A percentile compares a stretch with the other conserved stretches of the same genome.
phyloP scores from a whole-genome alignment of 306 rosid genomes.

The Biancaea sappan region DNA sequence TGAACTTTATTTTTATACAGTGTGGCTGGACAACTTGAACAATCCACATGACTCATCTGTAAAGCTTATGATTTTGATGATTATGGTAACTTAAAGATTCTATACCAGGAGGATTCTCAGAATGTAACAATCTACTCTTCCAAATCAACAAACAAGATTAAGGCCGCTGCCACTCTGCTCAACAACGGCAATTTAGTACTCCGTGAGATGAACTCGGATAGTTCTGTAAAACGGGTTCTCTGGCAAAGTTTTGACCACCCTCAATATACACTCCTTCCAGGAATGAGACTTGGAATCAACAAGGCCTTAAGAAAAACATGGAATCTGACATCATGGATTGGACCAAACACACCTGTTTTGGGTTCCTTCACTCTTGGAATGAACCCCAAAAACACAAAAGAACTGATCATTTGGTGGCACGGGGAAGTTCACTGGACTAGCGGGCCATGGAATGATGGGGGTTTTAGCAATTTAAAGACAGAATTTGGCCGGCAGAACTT shows the following conservation, averaged over 20 bases:
- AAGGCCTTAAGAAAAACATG: too few relatives aligned
- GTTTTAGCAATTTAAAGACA: background rate
- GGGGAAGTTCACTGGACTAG: background rate
- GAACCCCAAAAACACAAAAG: background rate
- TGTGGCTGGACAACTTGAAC: background rate
- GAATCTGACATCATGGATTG: too few relatives aligned
- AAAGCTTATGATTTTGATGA: slow-evolving; percentile 30
- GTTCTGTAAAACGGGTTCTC: too few relatives aligned
- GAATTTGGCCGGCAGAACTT: background rate
- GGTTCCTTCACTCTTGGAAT: background rate
- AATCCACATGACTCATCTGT: background rate
- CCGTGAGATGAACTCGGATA: background rate
- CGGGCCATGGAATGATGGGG: background rate
- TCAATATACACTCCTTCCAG: too few relatives aligned
- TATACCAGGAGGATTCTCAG: background rate
- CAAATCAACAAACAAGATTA: background rate
- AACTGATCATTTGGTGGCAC: background rate
- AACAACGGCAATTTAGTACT: slow-evolving; percentile 33
- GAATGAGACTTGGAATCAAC: too few relatives aligned
- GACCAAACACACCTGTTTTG: too few relatives aligned
- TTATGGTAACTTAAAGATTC: slow-evolving; percentile 35
- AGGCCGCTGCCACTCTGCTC: slow-evolving; percentile 28
- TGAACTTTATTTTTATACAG: too few relatives aligned
- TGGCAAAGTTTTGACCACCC: too few relatives aligned
- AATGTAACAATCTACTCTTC: slow-evolving; percentile 1